phyloP scores from a whole-genome alignment of 2,329 filamentous ascomycete genomes.

The Drechslerella coelobrocha region DNA sequence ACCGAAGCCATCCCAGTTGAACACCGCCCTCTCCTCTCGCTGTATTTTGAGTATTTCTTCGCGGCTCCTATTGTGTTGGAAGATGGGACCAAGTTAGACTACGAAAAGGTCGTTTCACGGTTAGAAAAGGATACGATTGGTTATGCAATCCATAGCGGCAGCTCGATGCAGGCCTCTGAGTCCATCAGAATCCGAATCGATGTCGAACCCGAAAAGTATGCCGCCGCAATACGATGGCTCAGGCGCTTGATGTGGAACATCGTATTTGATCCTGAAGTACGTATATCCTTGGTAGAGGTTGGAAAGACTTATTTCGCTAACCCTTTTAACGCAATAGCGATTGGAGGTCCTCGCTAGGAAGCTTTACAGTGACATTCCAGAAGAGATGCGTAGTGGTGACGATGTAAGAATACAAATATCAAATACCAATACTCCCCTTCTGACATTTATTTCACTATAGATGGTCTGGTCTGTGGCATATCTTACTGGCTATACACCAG shows the following conservation, averaged over 20 bases:
- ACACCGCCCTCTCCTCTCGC: slow-evolving; percentile 79
- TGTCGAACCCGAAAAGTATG: slow-evolving; percentile 86
- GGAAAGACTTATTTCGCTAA: neutral
- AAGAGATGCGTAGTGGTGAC: slow-evolving; percentile 84
- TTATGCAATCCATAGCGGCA: slow-evolving; percentile 75
- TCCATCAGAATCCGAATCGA: slow-evolving; percentile 82
- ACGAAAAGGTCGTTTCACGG: slow-evolving; percentile 89
- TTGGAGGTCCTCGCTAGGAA: slow-evolving; percentile 67
- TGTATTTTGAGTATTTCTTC: slow-evolving; percentile 94
- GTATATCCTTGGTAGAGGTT: neutral
- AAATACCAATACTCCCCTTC: neutral
- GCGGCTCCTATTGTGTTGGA: slow-evolving; percentile 78
- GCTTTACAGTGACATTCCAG: slow-evolving; percentile 87
- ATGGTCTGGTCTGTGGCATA: slow-evolving; percentile 44
- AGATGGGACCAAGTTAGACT: slow-evolving; percentile 77
- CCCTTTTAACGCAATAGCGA: slow-evolving; percentile 37
- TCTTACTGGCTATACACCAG: slow-evolving; percentile 67
- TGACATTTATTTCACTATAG: slow-evolving; percentile 4
- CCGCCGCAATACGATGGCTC: slow-evolving; percentile 80
- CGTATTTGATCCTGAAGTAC: slow-evolving; percentile 77
- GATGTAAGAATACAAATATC: slow-evolving; percentile 55
- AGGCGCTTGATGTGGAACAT: slow-evolving; percentile 85
- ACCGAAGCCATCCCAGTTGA: slow-evolving; percentile 79
- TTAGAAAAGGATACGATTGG: slow-evolving; percentile 89
- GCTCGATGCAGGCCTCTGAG: slow-evolving; percentile 77